A percentile compares a stretch with the other conserved stretches of the same genome.
Conservation (phyloP, 495 filamentous ascomycete species). For the Neurospora sp. region DNA sequence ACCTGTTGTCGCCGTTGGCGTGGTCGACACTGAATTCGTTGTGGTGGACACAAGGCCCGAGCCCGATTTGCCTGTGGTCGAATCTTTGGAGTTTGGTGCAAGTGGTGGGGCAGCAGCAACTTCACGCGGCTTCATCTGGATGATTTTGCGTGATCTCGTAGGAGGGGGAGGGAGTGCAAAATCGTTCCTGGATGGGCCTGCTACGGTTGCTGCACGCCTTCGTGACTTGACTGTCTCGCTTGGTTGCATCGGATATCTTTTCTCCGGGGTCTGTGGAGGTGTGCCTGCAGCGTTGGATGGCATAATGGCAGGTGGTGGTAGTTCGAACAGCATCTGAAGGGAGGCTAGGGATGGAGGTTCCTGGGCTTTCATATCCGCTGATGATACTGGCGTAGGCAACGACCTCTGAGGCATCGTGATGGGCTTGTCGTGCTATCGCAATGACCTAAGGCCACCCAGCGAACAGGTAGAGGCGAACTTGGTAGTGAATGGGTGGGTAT, state of each 20-base stretch:
- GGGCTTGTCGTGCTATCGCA: neutral
- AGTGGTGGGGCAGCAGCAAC: conserved; percentile 22
- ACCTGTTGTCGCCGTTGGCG: conserved; percentile 26
- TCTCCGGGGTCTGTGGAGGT: conserved; percentile 40
- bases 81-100: conserved; percentile 5
- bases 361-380: conserved; percentile 71
- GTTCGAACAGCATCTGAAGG: conserved; percentile 50
- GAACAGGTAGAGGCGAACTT: neutral
- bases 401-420: conserved; percentile 58
- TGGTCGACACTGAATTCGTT: conserved; percentile 6
- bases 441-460: neutral
- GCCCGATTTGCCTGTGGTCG: neutral
- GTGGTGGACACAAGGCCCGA: conserved; percentile 3
- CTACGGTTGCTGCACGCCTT: conserved; percentile 41
- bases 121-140: conserved; percentile 81
- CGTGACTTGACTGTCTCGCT: conserved; percentile 48
- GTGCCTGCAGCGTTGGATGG: conserved; percentile 17
- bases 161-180: conserved; percentile 88
- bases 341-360: conserved; percentile 51
- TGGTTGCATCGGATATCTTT: conserved; percentile 42
- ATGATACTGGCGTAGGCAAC: conserved; percentile 74
- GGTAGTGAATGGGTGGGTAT: neutral
- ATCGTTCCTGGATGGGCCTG: conserved; percentile 43
- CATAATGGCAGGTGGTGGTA: conserved; percentile 74
- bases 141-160: conserved; percentile 87